Conservation (phyloP, 2,329 filamentous ascomycete genomes). For the Curvularia lunata region DNA sequence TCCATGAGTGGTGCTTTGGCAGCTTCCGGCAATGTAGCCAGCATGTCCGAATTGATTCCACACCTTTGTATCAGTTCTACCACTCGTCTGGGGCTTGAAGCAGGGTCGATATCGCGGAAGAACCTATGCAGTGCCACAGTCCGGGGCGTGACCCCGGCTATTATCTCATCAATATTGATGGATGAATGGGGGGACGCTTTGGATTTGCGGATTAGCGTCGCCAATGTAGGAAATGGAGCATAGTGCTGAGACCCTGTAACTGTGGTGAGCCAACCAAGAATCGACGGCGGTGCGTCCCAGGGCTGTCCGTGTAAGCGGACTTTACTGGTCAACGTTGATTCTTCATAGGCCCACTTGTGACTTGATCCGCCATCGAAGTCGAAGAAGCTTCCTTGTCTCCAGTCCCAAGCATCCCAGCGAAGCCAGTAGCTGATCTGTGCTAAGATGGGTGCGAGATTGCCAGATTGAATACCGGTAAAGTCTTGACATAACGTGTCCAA, state of each 20-base stretch:
- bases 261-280: constrained; percentile 59
- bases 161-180: constrained; percentile 45
- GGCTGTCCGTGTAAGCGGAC: constrained; percentile 40
- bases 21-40: constrained; percentile 86
- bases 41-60: constrained; percentile 68
- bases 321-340: constrained; percentile 47
- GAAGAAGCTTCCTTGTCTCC: constrained; percentile 61
- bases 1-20: constrained; percentile 82
- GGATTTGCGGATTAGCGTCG: constrained; percentile 46
- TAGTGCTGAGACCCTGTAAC: constrained; percentile 40
- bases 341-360: constrained; percentile 63
- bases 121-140: constrained; percentile 74
- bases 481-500: constrained; percentile 68
- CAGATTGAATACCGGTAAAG: constrained; percentile 52
- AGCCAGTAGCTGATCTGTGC: constrained; percentile 85
- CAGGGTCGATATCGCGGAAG: constrained; percentile 58
- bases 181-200: constrained; percentile 48
- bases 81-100: constrained; percentile 60
- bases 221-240: constrained; percentile 46
- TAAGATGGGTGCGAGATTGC: constrained; percentile 72
- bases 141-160: constrained; percentile 51
- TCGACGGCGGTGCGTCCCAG: constrained; percentile 60
- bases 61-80: constrained; percentile 77
- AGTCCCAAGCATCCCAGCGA: constrained; percentile 70
- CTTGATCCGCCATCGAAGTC: constrained; percentile 65